phyloP scores from a whole-genome alignment of 2,329 filamentous ascomycete species.

The Xylariaceae sp. region DNA sequence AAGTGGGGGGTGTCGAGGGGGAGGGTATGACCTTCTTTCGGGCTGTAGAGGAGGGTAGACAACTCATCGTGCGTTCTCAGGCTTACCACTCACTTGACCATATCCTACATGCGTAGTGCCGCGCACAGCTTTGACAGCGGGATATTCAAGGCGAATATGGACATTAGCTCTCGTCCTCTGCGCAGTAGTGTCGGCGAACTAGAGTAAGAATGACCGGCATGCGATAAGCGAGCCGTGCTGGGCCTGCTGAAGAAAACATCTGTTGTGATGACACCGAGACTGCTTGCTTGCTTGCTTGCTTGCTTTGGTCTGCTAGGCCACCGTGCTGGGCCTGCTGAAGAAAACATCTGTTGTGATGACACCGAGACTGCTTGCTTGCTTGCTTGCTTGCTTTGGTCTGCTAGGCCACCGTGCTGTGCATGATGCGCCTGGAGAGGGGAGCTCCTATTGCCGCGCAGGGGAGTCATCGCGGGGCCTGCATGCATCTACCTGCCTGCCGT shows the following conservation, averaged over 20 bases:
- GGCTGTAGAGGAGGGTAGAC: slow-evolving; percentile 19
- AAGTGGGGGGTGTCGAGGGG: slow-evolving; percentile 5
- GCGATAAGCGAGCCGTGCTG: slow-evolving; percentile 6
- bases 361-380: background rate
- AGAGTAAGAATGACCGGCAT: background rate
- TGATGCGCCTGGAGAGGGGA: background rate
- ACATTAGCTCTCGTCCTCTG: background rate
- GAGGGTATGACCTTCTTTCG: slow-evolving; percentile 3
- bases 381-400: background rate
- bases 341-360: too few relatives aligned
- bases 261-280: too few relatives aligned
- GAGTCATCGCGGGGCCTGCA: background rate
- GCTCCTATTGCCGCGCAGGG: background rate
- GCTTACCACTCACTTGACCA: slow-evolving; percentile 16
- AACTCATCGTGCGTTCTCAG: slow-evolving; percentile 22
- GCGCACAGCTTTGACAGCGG: background rate
- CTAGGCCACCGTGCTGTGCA: background rate
- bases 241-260: too few relatives aligned
- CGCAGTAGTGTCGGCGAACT: background rate
- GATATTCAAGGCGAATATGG: background rate
- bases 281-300: background rate
- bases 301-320: background rate
- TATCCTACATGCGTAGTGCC: background rate
- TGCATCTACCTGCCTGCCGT: too few relatives aligned
- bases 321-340: background rate